Conservation (phyloP, 345 rosid genomes). For the Salix arbutifolia region DNA sequence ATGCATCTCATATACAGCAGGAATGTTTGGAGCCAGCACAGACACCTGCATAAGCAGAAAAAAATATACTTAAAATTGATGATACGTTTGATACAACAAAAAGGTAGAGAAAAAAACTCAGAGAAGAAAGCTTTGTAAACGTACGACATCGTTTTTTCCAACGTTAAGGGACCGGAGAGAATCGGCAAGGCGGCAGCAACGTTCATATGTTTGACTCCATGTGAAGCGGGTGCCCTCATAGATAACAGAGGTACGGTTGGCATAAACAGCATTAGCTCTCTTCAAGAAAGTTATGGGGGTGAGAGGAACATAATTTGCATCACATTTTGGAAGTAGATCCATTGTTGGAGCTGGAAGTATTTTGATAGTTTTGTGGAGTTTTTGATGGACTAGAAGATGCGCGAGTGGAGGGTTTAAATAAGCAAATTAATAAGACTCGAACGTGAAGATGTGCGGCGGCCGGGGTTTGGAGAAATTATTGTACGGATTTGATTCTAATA, state of each 20-base stretch:
- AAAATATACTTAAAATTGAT: not conserved
- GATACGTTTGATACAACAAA: not conserved
- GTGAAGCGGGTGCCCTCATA: conserved; percentile 52
- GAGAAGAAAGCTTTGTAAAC: not conserved
- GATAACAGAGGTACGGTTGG: conserved; percentile 49
- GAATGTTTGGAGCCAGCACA: conserved; percentile 72
- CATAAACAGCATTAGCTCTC: conserved; percentile 50
- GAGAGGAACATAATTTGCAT: conserved; percentile 59
- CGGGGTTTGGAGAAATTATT: not conserved
- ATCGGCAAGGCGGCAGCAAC: conserved; percentile 66
- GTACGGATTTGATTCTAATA: not conserved
- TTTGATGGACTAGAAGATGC: not conserved
- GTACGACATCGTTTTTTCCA: conserved; percentile 47
- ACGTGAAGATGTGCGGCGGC: not conserved
- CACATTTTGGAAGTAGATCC: conserved; percentile 48
- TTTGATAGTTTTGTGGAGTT: not conserved
- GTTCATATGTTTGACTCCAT: conserved; percentile 57
- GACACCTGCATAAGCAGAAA: conserved; percentile 45
- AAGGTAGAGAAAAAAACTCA: not conserved
- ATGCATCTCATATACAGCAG: conserved; percentile 87
- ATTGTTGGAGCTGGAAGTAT: conserved; percentile 5
- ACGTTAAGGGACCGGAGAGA: conserved; percentile 52
- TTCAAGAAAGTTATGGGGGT: conserved; percentile 59
- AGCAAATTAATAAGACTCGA: not conserved
- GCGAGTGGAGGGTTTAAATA: not conserved